A percentile compares a stretch with the other conserved stretches of the same genome.
Evolutionary conservation across 441 rosid genomes (phyloP).

Genomic region (Euphorbia schlechtendalii): DNA sequence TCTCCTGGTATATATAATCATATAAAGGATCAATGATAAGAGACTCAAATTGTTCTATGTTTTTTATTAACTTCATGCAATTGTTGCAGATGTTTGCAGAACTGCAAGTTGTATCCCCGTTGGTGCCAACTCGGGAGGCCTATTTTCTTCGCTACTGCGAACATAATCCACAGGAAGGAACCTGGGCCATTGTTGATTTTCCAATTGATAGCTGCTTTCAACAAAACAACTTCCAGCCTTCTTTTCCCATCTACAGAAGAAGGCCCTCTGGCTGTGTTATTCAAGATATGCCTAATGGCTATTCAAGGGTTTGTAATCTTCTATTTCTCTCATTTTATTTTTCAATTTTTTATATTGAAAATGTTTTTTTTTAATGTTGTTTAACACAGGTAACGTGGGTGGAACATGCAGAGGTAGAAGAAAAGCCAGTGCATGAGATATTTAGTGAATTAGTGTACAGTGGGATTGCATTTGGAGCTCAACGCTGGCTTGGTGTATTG

Average conservation of each 20-base stretch:
- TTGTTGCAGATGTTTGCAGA: constrained; percentile 70
- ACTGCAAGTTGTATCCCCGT: constrained; percentile 65
- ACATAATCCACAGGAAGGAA: constrained; percentile 56
- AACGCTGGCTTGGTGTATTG: constrained; percentile 71
- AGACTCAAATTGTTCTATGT: too few species aligned
- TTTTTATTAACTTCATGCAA: neutral
- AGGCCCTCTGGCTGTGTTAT: constrained; percentile 74
- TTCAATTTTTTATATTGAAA: neutral
- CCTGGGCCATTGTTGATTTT: constrained; percentile 75
- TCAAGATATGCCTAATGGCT: constrained; percentile 95
- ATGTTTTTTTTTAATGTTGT: neutral
- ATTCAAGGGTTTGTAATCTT: constrained; percentile 43
- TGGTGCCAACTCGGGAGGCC: constrained; percentile 71
- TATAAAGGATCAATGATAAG: too few species aligned
- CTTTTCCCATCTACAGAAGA: constrained; percentile 49
- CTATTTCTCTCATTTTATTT: neutral
- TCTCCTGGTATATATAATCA: constrained; percentile 74
- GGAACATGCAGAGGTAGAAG: constrained; percentile 67
- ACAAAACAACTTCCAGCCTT: constrained; percentile 38
- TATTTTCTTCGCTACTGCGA: constrained; percentile 76
- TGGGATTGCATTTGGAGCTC: constrained; percentile 78
- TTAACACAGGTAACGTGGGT: constrained; percentile 65
- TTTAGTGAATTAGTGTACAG: constrained; percentile 40
- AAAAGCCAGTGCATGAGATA: constrained; percentile 56
- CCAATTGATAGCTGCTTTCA: constrained; percentile 49